Evolutionary conservation across 805 yeast genomes (phyloP), one percentile per base, ranked within the genome.

Genomic region (Sugiyamaella americana): DNA sequence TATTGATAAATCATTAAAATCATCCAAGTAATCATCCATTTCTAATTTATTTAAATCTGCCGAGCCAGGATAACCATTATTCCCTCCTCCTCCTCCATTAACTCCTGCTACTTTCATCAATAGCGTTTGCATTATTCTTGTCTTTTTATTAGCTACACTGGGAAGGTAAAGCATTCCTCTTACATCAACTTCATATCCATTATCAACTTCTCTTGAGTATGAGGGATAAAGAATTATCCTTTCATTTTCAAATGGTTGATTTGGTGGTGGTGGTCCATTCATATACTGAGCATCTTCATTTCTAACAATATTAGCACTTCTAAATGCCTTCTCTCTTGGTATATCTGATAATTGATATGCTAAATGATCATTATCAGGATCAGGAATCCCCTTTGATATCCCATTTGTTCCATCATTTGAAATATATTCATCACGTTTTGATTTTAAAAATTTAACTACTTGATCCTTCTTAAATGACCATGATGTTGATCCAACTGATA

Each of bases 101-200:
- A 26, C 8, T 8, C 32, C 32, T 26, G 32, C 8, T 8, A 26
- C 8, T 26, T 13, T 26, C 32, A 26, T 26, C 32, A 26, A 8
- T 13, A 26, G 11, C 13, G 32, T 8, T 26, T 26, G 32, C 13
- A 13, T 11, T 38, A 89, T 61, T 48, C 81, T 68, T 62, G 87
- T 87, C 58, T 83, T 87, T 37, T 94, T 70, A 24, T 76, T 74
- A 71, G 79, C 75, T 5, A 74, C 68, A 1, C 94, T 94, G 0
- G 88, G 87, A 37, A 84, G 71, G 44, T 58, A 73, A 22, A 84
- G 66, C 75, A 84, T 78, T 4, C 96, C 96, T 38, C 85, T 72
- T 2, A 89, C 77, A 30, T 79, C 78, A 1, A 83, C 75, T 35
- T 75, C 74, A 52, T 69, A 78, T 5, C 58, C 58, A 13, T 60